phyloP scores from a whole-genome alignment of 1,139 yeast species.

The Candida sp. region DNA sequence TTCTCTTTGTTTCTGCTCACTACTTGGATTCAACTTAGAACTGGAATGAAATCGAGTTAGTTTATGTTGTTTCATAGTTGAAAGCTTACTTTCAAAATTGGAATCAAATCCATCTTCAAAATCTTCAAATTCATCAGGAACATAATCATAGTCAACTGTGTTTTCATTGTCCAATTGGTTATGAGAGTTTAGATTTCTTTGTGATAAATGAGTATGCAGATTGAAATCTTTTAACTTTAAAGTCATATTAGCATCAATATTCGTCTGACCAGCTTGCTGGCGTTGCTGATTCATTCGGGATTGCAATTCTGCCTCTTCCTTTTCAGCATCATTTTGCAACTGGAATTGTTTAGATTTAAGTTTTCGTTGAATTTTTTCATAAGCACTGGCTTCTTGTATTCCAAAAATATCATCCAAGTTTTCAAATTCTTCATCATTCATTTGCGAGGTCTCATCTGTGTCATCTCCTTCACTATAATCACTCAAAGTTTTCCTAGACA shows the following conservation, averaged over 20 bases:
- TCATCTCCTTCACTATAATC: conserved; percentile 39
- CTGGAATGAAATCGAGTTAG: conserved; percentile 1
- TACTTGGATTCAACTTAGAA: conserved; percentile 1
- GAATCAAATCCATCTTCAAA: conserved; percentile 35
- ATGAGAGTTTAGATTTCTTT: conserved; percentile 13
- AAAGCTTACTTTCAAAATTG: conserved; percentile 9
- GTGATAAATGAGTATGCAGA: conserved; percentile 12
- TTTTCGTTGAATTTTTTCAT: conserved; percentile 18
- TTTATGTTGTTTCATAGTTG: background rate
- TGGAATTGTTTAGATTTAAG: conserved; percentile 22
- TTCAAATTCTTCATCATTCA: conserved; percentile 41
- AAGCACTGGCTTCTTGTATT: conserved; percentile 35
- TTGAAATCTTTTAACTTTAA: conserved; percentile 29
- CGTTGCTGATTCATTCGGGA: conserved; percentile 11
- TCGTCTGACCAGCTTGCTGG: conserved; percentile 14
- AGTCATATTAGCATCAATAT: conserved; percentile 17
- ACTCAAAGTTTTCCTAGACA: conserved; percentile 19
- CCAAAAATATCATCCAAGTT: conserved; percentile 41
- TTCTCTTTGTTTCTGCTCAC: conserved; percentile 5
- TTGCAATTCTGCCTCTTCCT: conserved; percentile 30
- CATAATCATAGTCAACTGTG: conserved; percentile 35
- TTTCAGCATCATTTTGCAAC: conserved; percentile 30
- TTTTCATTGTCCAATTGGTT: conserved; percentile 32
- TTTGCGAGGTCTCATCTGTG: conserved; percentile 39
- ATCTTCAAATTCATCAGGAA: conserved; percentile 36